A percentile compares a stretch with the other conserved stretches of the same genome.
Evolutionary conservation across 208 protist species (phyloP).

Genomic region (Porcisia hertigi): DNA sequence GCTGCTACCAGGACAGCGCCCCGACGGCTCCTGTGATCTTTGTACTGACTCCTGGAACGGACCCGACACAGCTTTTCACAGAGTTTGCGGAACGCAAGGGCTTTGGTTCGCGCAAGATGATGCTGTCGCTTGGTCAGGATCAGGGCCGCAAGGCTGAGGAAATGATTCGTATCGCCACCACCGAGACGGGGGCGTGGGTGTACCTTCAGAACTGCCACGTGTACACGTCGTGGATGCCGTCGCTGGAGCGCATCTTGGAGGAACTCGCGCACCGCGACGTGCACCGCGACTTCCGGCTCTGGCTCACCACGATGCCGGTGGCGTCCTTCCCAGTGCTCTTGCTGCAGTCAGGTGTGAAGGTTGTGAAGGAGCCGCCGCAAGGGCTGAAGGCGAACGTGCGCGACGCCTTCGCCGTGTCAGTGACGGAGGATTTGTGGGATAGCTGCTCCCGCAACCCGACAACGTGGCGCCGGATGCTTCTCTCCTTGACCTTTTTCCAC

Average conservation of each 20-base stretch:
- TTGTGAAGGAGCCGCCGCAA: slow-evolving; percentile 97
- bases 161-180: slow-evolving; percentile 81
- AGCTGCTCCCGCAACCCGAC: slow-evolving; percentile 74
- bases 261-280: slow-evolving; percentile 68
- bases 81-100: slow-evolving; percentile 93
- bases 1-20: slow-evolving; percentile 90
- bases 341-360: slow-evolving; percentile 95
- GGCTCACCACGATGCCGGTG: slow-evolving; percentile 96
- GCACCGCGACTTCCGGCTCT: slow-evolving; percentile 94
- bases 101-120: slow-evolving; percentile 86
- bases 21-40: slow-evolving; percentile 94
- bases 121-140: slow-evolving; percentile 96
- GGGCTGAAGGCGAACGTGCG: slow-evolving; percentile 95
- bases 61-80: slow-evolving; percentile 93
- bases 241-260: slow-evolving; percentile 92
- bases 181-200: slow-evolving; percentile 90
- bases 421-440: slow-evolving; percentile 86
- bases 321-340: slow-evolving; percentile 93
- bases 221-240: slow-evolving; percentile 94
- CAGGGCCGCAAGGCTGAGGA: slow-evolving; percentile 92
- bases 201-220: slow-evolving; percentile 97
- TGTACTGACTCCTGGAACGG: slow-evolving; percentile 93
- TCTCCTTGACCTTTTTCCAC: slow-evolving; percentile 95
- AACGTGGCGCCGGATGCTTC: slow-evolving; percentile 94
- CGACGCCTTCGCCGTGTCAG: slow-evolving; percentile 72